phyloP scores from a whole-genome alignment of 2,329 filamentous ascomycete species.

The Trichoderma oligosporum region DNA sequence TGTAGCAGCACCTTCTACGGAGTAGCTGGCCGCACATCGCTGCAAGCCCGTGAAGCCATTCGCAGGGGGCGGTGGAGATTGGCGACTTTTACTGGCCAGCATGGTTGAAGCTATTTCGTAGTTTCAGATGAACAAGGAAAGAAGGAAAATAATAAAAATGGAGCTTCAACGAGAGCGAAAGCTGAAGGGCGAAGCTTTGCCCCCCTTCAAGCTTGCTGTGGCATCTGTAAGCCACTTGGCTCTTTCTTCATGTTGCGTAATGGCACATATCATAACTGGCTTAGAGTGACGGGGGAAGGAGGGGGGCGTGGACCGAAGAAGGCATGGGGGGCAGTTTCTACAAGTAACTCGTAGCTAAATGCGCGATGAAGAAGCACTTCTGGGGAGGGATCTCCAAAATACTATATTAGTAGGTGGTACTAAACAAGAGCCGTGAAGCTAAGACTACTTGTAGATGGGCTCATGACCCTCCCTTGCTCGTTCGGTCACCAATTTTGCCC shows the following conservation, averaged over 20 bases:
- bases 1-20: conserved; percentile 5
- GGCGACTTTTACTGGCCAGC: conserved; percentile 6
- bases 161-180: neutral
- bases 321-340: neutral
- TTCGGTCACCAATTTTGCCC: conserved; percentile 12
- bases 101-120: neutral
- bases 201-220: too few relatives aligned
- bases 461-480: conserved; percentile 13
- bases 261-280: neutral
- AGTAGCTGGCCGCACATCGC: conserved; percentile 17
- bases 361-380: neutral
- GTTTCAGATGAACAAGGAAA: conserved; percentile 8
- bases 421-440: conserved; percentile 6
- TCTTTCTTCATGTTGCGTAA: conserved; percentile 6
- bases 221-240: neutral
- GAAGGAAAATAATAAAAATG: neutral
- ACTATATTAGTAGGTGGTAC: too few relatives aligned
- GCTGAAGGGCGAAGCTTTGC: neutral
- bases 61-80: conserved; percentile 12
- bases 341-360: neutral
- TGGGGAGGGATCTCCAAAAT: conserved; percentile 5
- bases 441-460: neutral
- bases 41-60: neutral
- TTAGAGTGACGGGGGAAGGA: neutral
- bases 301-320: neutral